Evolutionary conservation across 2,329 filamentous ascomycete species (phyloP), one percentile per base, ranked within the genome.

Genomic region (Xylariaceae sp.): DNA sequence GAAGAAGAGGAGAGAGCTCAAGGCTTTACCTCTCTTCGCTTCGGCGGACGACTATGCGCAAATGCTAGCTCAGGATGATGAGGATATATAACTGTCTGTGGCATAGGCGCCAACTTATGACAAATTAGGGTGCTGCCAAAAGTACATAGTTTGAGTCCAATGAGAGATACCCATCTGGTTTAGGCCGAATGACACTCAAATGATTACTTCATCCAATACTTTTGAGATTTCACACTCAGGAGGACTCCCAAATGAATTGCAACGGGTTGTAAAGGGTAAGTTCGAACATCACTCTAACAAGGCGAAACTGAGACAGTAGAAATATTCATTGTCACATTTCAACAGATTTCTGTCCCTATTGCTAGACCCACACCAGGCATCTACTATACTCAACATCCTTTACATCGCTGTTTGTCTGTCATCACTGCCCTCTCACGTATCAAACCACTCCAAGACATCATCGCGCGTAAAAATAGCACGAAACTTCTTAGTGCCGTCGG

Each of bases 31-130:
- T 6, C 94, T 83, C 27, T 98, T 98, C 72, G 93, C 94, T 17
- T 94, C 88, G 23, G 86, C 79, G 23, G 93, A 97, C 44, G 93
- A 97, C 64, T 98, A 97, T 67, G 92, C 90, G 14, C 86, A 86
- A 58, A 76, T 95, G 70, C 68, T 95, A 64, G 87, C 76, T 4
- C 78, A 81, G 53, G 88, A 93, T 41, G 82, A 83, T 51, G 82
- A 82, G 16, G 68, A 48, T 22, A 37, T 55, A 19, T 60, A 55
- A 46, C 32, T 25, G 16, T 22, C 22, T 6, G 21, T 20, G 33
- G 29, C 10, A 19, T 14, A 20, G 20, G n/a, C 7, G 27, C 12
- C 12, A 32, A 16, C 16, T 32, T 4, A 4, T 32, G 7, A 8
- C 27, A 16, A 4, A 16, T 8, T 32, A 8, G 27, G 4, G 16